Base-by-base conservation (phyloP, 164 flowering plant species). In the Magnolia sinica region DNA sequence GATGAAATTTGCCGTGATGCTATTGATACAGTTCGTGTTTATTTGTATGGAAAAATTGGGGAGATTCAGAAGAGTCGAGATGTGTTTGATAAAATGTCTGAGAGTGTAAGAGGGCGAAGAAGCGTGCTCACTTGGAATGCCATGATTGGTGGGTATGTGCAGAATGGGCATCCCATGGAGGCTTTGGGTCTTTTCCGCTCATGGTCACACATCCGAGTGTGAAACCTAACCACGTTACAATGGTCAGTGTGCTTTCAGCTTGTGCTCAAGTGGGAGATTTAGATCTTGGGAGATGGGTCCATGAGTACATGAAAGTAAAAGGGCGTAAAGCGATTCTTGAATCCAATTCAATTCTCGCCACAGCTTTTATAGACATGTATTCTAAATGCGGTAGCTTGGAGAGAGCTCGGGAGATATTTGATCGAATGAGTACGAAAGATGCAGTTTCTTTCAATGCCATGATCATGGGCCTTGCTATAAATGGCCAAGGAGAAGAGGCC, bases 201-300 rank as follows among this genome's bases (percentile, higher is more conserved):
- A 86, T 89, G 89, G 65, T 83, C 61, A 52, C 37, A 20, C 16
- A 76, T 66, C 71, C 70, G n/a, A 22, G 75, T 66, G 68, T 70
- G n/a, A 78, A 50, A 50, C 96, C 96, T 8, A 90, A 91, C 76
- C 90, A 91, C 80, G 90, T 90, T 68, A 90, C 93, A 3, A 87
- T 90, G 91, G 93, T 91, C 10, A 81, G 83, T 69, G 86, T 87
- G 70, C 88, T 91, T 49, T 88, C 96, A 16, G 91, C 91, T 74
- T 90, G 93, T 76, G 88, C 91, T 76, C 85, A 89, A 83, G 75
- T 89, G 74, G 93, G 93, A 29, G 90, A 87, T 77, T 63, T 90
- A 70, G 86, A 89, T 18, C 88, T 86, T 68, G 93, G 93, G 49
- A 81, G 18, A n/a, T 87, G 87, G 89, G 80, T 89, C 64, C 77